Conservation (phyloP, 225 moss, liverwort and hornwort species). For the Pseudisothecium myosuroides region DNA sequence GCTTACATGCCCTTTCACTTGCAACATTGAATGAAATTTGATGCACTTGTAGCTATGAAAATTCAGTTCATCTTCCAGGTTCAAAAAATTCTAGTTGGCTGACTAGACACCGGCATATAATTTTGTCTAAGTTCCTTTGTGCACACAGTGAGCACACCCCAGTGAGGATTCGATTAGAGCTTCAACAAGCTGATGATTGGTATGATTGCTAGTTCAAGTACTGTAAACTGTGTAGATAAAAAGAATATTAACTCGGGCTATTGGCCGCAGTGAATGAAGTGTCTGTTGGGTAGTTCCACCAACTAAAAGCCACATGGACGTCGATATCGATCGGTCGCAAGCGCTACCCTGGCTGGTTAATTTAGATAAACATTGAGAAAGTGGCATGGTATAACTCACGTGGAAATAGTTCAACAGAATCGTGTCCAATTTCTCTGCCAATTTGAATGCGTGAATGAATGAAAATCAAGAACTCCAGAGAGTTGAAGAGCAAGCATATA, state of each 20-base stretch:
- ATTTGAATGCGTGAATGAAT: neutral
- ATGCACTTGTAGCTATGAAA: neutral
- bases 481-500: neutral
- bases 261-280: neutral
- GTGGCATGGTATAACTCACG: neutral
- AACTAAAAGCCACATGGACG: neutral
- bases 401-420: neutral
- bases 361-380: neutral
- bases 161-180: neutral
- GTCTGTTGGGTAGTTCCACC: neutral
- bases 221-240: neutral
- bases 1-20: neutral
- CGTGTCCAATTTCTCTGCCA: neutral
- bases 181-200: neutral
- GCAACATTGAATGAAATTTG: slow-evolving; percentile 3
- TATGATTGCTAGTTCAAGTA: neutral
- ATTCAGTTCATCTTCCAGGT: neutral
- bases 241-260: neutral
- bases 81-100: neutral
- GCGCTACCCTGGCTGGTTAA: neutral
- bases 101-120: neutral
- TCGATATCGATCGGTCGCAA: neutral
- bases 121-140: neutral
- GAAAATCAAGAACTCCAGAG: neutral
- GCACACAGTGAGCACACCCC: neutral